Percentiles rank a stretch among this genome's conserved stretches.
Evolutionary conservation across 192 early-diverging fungal species (phyloP).

Genomic region (Mortierella alpina): DNA sequence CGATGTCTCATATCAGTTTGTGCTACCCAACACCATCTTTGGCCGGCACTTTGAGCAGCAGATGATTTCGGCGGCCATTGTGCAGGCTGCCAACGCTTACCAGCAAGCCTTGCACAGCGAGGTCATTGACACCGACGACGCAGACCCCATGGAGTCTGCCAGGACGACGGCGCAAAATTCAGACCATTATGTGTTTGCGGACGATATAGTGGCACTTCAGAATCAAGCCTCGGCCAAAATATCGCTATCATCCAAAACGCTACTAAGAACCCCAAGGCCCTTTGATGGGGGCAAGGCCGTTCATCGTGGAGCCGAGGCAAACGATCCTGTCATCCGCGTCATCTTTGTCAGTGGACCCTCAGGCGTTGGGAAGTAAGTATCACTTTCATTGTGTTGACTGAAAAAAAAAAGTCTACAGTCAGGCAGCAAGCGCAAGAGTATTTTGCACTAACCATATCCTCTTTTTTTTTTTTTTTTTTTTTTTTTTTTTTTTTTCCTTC

Average conservation of each 20-base stretch:
- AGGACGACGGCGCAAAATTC: not conserved
- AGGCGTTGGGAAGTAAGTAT: constrained; percentile 48
- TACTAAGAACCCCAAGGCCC: constrained; percentile 25
- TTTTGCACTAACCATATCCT: not conserved
- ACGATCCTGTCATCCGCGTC: constrained; percentile 40
- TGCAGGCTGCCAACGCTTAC: constrained; percentile 42
- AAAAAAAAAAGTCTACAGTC: not conserved
- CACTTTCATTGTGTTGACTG: not conserved
- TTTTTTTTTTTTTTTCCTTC: not conserved
- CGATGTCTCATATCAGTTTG: constrained; percentile 42
- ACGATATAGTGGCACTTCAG: constrained; percentile 40
- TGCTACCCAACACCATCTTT: constrained; percentile 32
- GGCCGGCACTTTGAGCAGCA: constrained; percentile 39
- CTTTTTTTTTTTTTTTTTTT: not conserved
- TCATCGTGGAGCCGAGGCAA: constrained; percentile 15
- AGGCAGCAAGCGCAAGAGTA: not conserved
- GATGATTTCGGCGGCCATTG: constrained; percentile 36
- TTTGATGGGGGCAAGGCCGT: constrained; percentile 30
- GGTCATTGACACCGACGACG: not conserved
- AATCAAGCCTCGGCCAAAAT: constrained; percentile 32
- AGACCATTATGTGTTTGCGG: constrained; percentile 32
- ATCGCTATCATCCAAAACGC: constrained; percentile 38
- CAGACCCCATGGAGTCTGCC: not conserved
- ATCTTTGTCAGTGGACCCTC: constrained; percentile 47
- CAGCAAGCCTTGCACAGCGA: constrained; percentile 23